These are phyloP conservation scores for Neurospora pannonica DNA, from an alignment of 495 filamentous ascomycete species.

Conservation along the genomic window DNA sequence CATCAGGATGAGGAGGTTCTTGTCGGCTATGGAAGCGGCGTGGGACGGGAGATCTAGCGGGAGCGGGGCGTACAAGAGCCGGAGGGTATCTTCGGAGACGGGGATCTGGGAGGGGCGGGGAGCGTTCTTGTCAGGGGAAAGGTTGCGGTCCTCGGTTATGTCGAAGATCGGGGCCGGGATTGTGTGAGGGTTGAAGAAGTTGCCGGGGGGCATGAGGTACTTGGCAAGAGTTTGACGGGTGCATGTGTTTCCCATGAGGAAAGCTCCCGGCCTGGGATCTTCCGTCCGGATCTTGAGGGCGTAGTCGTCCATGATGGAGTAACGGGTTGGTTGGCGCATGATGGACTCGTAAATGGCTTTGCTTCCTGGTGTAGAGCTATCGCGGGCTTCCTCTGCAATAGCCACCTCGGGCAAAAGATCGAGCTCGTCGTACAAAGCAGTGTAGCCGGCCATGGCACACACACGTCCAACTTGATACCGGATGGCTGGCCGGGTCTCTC, in stretches of 20 bases:
- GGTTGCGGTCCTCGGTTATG: not conserved
- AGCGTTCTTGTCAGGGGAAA: not conserved
- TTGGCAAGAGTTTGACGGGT: not conserved
- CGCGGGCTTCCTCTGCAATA: constrained; percentile 14
- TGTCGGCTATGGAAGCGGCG: constrained; percentile 1
- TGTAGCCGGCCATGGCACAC: constrained; percentile 13
- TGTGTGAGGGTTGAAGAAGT: not conserved
- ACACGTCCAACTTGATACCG: constrained; percentile 11
- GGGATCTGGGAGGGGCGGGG: not conserved
- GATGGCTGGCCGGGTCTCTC: constrained; percentile 3
- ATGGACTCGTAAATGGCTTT: not conserved
- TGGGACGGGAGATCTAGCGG: constrained; percentile 8
- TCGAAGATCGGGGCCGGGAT: not conserved
- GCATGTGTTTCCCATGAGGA: not conserved
- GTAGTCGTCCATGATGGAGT: constrained; percentile 2
- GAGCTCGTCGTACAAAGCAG: constrained; percentile 9
- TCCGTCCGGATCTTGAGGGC: not conserved
- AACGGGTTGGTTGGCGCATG: not conserved
- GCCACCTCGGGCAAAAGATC: constrained; percentile 11
- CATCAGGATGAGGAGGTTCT: constrained; percentile 11
- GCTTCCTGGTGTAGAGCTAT: not conserved
- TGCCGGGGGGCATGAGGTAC: not conserved
- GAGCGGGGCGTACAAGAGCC: constrained; percentile 7
- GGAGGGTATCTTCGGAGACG: not conserved
- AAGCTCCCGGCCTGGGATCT: not conserved